These are phyloP conservation scores for Iris pallida DNA, from an alignment of 116 monocot genomes.

Conservation along the genomic window DNA sequence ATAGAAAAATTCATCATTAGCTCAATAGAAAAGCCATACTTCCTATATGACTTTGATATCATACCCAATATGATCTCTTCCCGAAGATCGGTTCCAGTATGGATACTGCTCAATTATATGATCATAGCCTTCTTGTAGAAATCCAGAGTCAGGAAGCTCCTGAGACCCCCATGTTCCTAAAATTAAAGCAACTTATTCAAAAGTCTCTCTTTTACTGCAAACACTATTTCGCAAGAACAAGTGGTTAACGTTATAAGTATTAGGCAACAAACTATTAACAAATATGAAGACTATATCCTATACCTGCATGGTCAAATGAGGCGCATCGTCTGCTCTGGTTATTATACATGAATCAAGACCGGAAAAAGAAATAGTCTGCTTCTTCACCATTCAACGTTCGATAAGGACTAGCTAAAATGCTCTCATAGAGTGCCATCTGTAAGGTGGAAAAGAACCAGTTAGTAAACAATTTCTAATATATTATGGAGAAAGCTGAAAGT, in stretches of 20 bases:
- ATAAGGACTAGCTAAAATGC: slow-evolving; percentile 72
- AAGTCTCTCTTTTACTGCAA: background rate
- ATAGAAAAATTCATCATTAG: no score
- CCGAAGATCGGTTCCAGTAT: slow-evolving; percentile 78
- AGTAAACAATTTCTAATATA: background rate
- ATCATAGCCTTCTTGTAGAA: slow-evolving; percentile 77
- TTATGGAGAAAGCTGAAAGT: background rate
- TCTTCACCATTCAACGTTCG: slow-evolving; percentile 86
- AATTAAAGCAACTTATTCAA: background rate
- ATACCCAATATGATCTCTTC: slow-evolving; percentile 94
- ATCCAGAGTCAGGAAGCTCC: slow-evolving; percentile 58
- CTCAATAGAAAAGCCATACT: no score
- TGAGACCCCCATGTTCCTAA: slow-evolving; percentile 46
- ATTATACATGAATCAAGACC: slow-evolving; percentile 77
- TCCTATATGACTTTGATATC: no score
- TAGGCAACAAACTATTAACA: background rate
- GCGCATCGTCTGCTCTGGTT: slow-evolving; percentile 69
- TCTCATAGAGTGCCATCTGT: slow-evolving; percentile 87
- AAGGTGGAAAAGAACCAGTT: slow-evolving; percentile 9
- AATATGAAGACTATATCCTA: background rate
- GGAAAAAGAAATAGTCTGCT: slow-evolving; percentile 91
- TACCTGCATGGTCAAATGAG: slow-evolving; percentile 55
- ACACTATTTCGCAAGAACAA: background rate
- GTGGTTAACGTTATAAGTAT: background rate
- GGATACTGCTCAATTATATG: slow-evolving; percentile 70